phyloP scores from a whole-genome alignment of 805 yeast genomes.

The Zygoascus biomembranicola region DNA sequence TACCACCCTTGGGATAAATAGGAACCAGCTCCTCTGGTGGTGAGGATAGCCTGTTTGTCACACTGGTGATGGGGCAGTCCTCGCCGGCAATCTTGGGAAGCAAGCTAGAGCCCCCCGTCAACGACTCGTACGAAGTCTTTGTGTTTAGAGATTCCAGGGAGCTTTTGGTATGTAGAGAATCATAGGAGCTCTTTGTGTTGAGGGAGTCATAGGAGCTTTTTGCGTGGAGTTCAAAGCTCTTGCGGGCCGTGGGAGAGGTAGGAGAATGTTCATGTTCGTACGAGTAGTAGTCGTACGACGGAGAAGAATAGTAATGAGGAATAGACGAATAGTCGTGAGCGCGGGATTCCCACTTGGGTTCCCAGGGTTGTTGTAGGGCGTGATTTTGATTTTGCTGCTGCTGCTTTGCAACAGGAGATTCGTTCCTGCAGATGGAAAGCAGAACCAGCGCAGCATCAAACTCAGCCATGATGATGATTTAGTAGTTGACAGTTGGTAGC shows the following conservation, averaged over 20 bases:
- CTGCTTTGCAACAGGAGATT: not conserved
- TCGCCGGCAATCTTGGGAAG: not conserved
- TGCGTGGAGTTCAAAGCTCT: not conserved
- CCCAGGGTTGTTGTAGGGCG: not conserved
- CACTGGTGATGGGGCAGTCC: not conserved
- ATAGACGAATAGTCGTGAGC: not conserved
- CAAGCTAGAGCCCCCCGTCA: not conserved
- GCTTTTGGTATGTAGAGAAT: not conserved
- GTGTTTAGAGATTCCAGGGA: not conserved
- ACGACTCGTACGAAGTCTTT: not conserved
- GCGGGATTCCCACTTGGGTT: not conserved
- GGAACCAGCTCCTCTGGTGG: not conserved
- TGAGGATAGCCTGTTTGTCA: not conserved
- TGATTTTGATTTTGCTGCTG: not conserved
- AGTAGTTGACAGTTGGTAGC: no score
- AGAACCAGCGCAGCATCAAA: constrained; percentile 19
- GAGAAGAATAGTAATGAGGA: not conserved
- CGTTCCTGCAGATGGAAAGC: constrained; percentile 10
- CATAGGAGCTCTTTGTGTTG: not conserved
- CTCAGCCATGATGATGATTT: constrained; percentile 13
- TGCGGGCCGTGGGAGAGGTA: not conserved
- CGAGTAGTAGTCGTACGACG: not conserved
- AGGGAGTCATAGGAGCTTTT: not conserved
- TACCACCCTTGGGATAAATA: not conserved
- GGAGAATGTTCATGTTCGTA: not conserved